phyloP scores from a whole-genome alignment of 352 stramenopile genomes.

The Nothophytophthora sp. region DNA sequence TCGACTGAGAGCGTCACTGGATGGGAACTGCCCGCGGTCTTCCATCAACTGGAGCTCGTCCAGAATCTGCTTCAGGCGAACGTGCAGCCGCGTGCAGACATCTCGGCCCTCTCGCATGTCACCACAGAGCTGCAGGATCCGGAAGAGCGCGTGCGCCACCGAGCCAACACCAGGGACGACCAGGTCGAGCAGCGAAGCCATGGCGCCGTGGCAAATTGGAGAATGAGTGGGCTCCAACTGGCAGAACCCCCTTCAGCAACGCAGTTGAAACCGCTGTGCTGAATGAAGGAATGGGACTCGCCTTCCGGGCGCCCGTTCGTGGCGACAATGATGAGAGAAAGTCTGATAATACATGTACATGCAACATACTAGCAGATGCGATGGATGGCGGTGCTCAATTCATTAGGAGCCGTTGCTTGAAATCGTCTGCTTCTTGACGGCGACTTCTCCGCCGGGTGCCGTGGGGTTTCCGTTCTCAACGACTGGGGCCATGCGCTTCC shows the following conservation, averaged over 20 bases:
- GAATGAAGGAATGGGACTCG: too few species aligned
- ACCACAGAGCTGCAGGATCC: background rate
- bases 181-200: constrained; percentile 1
- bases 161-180: constrained; percentile 1
- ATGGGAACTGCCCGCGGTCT: background rate
- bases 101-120: constrained; percentile 3
- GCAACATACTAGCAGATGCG: too few species aligned
- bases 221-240: too few species aligned
- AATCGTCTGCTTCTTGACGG: background rate
- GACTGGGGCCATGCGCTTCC: constrained; percentile 24
- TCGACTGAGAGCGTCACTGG: constrained; percentile 1
- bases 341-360: too few species aligned
- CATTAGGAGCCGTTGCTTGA: too few species aligned
- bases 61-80: background rate
- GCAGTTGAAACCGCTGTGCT: too few species aligned
- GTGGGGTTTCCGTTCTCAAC: constrained; percentile 8
- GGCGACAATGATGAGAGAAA: too few species aligned
- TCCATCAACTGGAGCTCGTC: background rate
- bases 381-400: too few species aligned
- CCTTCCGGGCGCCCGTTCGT: too few species aligned
- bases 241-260: too few species aligned
- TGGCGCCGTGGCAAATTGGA: too few species aligned
- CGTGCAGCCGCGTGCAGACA: background rate
- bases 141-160: background rate
- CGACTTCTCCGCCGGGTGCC: too few species aligned